Evolutionary conservation across 305 asterid genomes (phyloP).

Genomic region (Coffea humblotiana): DNA sequence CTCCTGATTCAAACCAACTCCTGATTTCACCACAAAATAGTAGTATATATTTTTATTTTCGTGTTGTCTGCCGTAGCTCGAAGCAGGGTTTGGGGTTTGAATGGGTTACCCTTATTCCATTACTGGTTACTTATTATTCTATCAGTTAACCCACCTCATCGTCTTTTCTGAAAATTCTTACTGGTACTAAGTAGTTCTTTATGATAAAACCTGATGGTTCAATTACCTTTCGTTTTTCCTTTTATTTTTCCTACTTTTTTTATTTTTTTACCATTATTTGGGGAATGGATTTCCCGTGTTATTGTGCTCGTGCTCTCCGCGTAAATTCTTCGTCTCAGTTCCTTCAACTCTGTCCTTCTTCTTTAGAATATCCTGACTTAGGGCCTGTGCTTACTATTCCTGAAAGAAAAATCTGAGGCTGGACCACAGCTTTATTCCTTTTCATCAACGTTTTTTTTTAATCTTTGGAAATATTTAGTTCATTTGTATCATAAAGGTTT

Average conservation of each 20-base stretch:
- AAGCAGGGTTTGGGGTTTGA: not conserved
- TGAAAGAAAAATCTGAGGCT: conserved; percentile 2
- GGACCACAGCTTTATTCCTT: conserved; percentile 7
- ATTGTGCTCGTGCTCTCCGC: not conserved
- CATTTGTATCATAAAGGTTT: not conserved
- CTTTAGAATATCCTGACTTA: too few species aligned
- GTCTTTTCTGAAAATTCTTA: not conserved
- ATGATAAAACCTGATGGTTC: not conserved
- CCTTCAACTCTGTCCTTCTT: conserved; percentile 3
- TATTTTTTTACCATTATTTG: not conserved
- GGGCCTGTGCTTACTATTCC: not conserved
- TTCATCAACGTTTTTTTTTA: not conserved
- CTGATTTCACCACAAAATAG: not conserved
- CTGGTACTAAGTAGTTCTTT: not conserved
- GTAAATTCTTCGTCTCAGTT: not conserved
- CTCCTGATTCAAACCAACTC: too few species aligned
- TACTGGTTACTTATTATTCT: not conserved
- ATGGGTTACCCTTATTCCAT: not conserved
- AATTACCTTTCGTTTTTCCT: not conserved
- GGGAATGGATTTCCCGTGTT: not conserved
- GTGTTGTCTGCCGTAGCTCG: not conserved
- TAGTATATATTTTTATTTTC: not conserved
- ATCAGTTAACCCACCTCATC: not conserved
- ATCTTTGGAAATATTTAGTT: too few species aligned
- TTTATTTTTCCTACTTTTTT: too few species aligned